Percentiles rank a stretch among this genome's conserved stretches.
Conservation (phyloP, 2,329 filamentous ascomycete genomes). For the Pseudogymnoascus sp. region DNA sequence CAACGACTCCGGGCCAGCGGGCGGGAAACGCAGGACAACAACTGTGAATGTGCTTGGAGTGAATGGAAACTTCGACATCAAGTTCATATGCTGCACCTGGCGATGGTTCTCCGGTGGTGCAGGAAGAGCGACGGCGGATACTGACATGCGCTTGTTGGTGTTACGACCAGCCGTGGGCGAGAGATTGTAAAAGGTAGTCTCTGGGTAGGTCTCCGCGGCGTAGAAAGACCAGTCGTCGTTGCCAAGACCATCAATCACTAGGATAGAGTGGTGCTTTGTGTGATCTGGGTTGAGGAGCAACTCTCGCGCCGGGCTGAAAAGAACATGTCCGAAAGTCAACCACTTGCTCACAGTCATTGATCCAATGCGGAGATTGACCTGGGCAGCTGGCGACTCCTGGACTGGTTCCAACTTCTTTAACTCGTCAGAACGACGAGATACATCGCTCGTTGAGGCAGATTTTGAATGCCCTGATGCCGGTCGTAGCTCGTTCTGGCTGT, state of each 20-base stretch:
- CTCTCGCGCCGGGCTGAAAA: slow-evolving; percentile 73
- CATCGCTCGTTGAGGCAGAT: slow-evolving; percentile 19
- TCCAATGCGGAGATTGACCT: slow-evolving; percentile 69
- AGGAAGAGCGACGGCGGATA: slow-evolving; percentile 40
- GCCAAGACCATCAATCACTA: slow-evolving; percentile 77
- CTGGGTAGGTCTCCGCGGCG: slow-evolving; percentile 70
- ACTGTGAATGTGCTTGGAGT: slow-evolving; percentile 66
- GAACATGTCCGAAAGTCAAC: slow-evolving; percentile 75
- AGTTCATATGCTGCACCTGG: slow-evolving; percentile 59
- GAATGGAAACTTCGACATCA: slow-evolving; percentile 60
- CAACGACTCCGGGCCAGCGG: slow-evolving; percentile 57
- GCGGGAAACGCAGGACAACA: slow-evolving; percentile 70
- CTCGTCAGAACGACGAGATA: slow-evolving; percentile 16
- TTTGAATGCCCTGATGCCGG: slow-evolving; percentile 15
- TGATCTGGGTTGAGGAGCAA: slow-evolving; percentile 35
- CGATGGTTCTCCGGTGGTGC: slow-evolving; percentile 62
- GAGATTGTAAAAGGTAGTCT: slow-evolving; percentile 69
- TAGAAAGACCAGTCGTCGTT: slow-evolving; percentile 86
- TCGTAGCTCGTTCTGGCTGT: slow-evolving; percentile 28
- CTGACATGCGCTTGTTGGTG: slow-evolving; percentile 31
- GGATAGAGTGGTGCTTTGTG: slow-evolving; percentile 53
- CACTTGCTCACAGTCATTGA: slow-evolving; percentile 83
- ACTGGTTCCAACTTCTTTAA: slow-evolving; percentile 17
- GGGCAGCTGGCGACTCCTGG: slow-evolving; percentile 48
- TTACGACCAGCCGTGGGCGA: slow-evolving; percentile 45